These are phyloP conservation scores for Juglanconis juglandina DNA, from an alignment of 2,329 filamentous ascomycete genomes.

Conservation along the genomic window DNA sequence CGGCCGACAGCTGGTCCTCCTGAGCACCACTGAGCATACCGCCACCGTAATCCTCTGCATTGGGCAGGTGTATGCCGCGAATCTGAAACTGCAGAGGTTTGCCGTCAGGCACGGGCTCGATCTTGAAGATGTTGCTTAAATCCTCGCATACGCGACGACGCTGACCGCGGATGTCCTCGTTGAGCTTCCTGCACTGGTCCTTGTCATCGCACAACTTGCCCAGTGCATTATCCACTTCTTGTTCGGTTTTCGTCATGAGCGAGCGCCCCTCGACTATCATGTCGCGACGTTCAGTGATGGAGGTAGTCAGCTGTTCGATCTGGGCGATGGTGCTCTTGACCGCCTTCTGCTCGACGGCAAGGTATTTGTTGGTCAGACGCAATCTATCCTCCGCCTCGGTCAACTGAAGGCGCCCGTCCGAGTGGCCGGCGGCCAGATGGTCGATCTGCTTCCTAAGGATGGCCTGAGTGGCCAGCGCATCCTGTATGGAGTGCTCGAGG, in stretches of 20 bases:
- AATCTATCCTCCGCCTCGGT: constrained; percentile 49
- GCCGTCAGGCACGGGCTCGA: constrained; percentile 57
- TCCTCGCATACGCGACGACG: constrained; percentile 85
- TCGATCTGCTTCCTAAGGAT: constrained; percentile 77
- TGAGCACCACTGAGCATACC: constrained; percentile 41
- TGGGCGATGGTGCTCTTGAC: constrained; percentile 60
- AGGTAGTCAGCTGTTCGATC: constrained; percentile 64
- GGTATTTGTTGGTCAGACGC: constrained; percentile 47
- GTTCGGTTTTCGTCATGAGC: constrained; percentile 54
- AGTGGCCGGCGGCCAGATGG: constrained; percentile 42
- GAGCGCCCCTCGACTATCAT: constrained; percentile 65
- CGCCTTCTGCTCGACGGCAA: constrained; percentile 62
- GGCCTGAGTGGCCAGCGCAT: constrained; percentile 75
- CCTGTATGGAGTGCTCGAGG: constrained; percentile 85
- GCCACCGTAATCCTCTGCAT: constrained; percentile 65
- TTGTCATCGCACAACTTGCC: constrained; percentile 57
- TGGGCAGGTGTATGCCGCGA: constrained; percentile 72
- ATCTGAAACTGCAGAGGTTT: constrained; percentile 79
- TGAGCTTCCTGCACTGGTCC: constrained; percentile 52
- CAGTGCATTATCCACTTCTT: constrained; percentile 59
- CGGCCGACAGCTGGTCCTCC: constrained; percentile 74
- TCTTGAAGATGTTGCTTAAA: constrained; percentile 73
- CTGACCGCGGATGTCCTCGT: constrained; percentile 75
- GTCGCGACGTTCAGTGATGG: constrained; percentile 60
- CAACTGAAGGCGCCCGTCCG: constrained; percentile 35